phyloP scores from a whole-genome alignment of 192 early-diverging fungal genomes.

The Coemansia umbellata region DNA sequence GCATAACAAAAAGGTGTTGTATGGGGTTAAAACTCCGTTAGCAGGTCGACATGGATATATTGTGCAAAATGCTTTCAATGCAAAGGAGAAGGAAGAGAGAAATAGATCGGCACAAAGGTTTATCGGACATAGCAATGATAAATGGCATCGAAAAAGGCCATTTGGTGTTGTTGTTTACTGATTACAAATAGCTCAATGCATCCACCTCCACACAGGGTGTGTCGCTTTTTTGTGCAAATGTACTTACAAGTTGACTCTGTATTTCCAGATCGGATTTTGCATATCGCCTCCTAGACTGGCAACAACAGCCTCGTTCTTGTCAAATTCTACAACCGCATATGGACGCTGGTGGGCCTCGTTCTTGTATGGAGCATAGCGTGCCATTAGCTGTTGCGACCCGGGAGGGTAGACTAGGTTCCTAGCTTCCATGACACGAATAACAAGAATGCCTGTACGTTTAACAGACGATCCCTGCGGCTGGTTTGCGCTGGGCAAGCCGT shows the following conservation, averaged over 20 bases:
- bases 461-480: constrained; percentile 19
- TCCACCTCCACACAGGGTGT: too few relatives aligned
- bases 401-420: constrained; percentile 67
- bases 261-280: constrained; percentile 71
- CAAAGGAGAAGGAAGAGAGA: too few relatives aligned
- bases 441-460: constrained; percentile 62
- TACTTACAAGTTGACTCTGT: constrained; percentile 76
- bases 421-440: constrained; percentile 81
- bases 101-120: too few relatives aligned
- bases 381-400: constrained; percentile 54
- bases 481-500: constrained; percentile 41
- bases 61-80: too few relatives aligned
- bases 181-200: too few relatives aligned
- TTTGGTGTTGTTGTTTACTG: too few relatives aligned
- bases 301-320: constrained; percentile 90
- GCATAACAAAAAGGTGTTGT: too few relatives aligned
- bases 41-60: too few relatives aligned
- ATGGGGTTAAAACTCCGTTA: too few relatives aligned
- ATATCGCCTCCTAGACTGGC: constrained; percentile 75
- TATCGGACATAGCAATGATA: too few relatives aligned
- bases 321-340: constrained; percentile 89
- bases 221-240: too few relatives aligned
- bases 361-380: constrained; percentile 54
- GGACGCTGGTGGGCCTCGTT: constrained; percentile 67
- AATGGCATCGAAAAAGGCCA: too few relatives aligned